These are phyloP conservation scores for Adenanthera pavonina DNA, from an alignment of 306 rosid genomes.

Conservation along the genomic window DNA sequence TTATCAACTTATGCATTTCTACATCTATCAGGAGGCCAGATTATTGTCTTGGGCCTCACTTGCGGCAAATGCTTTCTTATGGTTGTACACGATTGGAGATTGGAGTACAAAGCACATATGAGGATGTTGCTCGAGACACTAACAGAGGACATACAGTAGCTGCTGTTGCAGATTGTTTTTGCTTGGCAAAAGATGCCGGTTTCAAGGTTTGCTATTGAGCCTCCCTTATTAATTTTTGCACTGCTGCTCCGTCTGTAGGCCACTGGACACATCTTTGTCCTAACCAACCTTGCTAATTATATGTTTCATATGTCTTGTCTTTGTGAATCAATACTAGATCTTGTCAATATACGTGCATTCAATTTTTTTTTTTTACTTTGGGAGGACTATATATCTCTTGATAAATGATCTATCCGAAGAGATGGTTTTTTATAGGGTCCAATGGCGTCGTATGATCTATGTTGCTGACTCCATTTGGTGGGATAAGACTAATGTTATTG, in stretches of 20 bases:
- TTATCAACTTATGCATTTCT: slow-evolving; percentile 33
- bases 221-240: slow-evolving; percentile 15
- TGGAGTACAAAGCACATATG: slow-evolving; percentile 98
- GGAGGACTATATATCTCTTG: too few relatives aligned
- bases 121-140: slow-evolving; percentile 97
- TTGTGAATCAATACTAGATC: background rate
- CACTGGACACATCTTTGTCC: background rate
- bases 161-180: slow-evolving; percentile 96
- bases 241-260: background rate
- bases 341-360: background rate
- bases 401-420: too few relatives aligned
- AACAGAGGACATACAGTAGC: slow-evolving; percentile 98
- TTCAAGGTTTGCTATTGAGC: slow-evolving; percentile 70
- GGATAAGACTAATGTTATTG: too few relatives aligned
- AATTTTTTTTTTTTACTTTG: background rate
- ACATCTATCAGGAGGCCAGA: slow-evolving; percentile 88
- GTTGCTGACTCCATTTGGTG: too few relatives aligned
- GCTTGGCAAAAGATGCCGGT: slow-evolving; percentile 97
- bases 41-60: slow-evolving; percentile 98
- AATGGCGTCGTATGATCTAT: too few relatives aligned
- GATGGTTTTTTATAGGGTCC: too few relatives aligned
- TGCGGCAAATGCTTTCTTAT: slow-evolving; percentile 95
- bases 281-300: slow-evolving; percentile 23
- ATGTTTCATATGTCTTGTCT: slow-evolving; percentile 19
- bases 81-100: slow-evolving; percentile 96